Base-by-base conservation (phyloP, 495 filamentous ascomycete genomes). In the Hypomontagnella monticulosa region DNA sequence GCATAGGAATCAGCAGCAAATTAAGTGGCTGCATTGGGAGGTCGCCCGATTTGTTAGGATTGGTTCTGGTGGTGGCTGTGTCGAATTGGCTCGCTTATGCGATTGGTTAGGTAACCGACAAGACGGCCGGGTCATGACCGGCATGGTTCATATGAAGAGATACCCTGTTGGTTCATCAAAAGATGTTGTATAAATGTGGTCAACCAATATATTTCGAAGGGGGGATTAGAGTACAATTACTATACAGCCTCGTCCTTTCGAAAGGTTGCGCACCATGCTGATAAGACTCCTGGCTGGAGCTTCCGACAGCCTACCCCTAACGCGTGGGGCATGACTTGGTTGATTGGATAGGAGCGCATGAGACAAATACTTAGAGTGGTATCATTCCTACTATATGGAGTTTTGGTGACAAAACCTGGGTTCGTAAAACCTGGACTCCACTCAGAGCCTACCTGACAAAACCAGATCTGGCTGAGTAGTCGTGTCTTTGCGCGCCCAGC, bases 81-180 rank as follows among this genome's bases (percentile, higher is more conserved):
- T 55, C 52, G 4, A 32, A 19, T 15, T 61, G 32, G 52, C 3
- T 66, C 6, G 36, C 12, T 59, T 6, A 27, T 41, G 44, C 43
- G n/a, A n/a, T n/a, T n/a, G n/a, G n/a, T n/a, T n/a, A n/a, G n/a
- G n/a, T n/a, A n/a, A n/a, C n/a, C n/a, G n/a, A n/a, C n/a, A n/a
- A 27, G 23, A 27, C 23, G 6, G 23, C 6, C 2, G 23, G 10
- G 3, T 27, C 33, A 27, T 9, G 12, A 43, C 16, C 7, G 18
- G 34, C 34, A n/a, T n/a, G n/a, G n/a, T n/a, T n/a, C n/a, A n/a
- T 63, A 59, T 46, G 48, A 60, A 55, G 32, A 63, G 66, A 69
- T 69, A 69, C 66, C 66, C 60, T 42, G 27, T 60, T 69, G 50
- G 42, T 55, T 63, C 37, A 60, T 43, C 32, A 16, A 56, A 32